phyloP scores from a whole-genome alignment of 345 rosid species.

The Populus ilicifolia region DNA sequence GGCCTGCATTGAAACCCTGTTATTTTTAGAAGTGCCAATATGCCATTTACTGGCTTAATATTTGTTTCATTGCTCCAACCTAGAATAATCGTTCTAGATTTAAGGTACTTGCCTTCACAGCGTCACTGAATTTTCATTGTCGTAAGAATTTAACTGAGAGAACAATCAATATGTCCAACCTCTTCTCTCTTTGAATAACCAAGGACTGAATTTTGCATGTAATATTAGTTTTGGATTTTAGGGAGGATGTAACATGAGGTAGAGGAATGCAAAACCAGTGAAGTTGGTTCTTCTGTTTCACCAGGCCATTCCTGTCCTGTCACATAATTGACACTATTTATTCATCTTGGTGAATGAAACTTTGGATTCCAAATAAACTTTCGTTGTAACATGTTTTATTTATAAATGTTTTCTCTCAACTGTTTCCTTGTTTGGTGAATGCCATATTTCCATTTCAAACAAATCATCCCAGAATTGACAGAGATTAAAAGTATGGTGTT shows the following conservation, averaged over 20 bases:
- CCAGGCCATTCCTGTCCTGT: not conserved
- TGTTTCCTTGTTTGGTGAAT: not conserved
- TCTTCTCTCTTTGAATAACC: too few relatives aligned
- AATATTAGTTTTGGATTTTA: not conserved
- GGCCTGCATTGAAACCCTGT: too few relatives aligned
- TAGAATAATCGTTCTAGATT: not conserved
- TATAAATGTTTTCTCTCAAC: not conserved
- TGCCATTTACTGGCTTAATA: not conserved
- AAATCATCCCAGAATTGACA: conserved; percentile 6
- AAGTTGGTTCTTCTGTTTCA: not conserved
- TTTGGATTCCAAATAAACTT: not conserved
- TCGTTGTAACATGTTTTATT: not conserved
- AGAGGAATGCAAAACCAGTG: not conserved
- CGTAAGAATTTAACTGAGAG: not conserved
- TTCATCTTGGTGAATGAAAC: not conserved
- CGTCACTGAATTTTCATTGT: not conserved
- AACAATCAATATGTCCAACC: not conserved
- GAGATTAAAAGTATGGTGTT: not conserved
- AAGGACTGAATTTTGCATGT: too few relatives aligned
- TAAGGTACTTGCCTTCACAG: not conserved
- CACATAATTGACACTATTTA: not conserved
- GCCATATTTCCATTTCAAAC: not conserved
- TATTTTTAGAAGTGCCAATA: too few relatives aligned
- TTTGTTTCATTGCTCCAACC: not conserved
- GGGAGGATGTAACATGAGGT: not conserved